These are phyloP conservation scores for Peniophora sp. DNA, from an alignment of 1,284 basidiomycete species.

Conservation along the genomic window DNA sequence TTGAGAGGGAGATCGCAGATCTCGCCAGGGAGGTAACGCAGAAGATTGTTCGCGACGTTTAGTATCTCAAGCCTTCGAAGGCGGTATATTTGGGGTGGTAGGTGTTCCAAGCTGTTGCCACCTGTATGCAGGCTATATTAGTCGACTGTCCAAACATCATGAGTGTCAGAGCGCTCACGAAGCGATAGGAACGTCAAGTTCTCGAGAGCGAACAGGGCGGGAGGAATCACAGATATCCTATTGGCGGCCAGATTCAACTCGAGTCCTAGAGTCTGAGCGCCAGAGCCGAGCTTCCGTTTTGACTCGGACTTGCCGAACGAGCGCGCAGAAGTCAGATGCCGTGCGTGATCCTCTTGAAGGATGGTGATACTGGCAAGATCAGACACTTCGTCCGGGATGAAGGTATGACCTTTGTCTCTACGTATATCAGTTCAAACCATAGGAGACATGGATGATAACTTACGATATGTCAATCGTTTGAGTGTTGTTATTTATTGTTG, in stretches of 20 bases:
- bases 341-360: constrained; percentile 17
- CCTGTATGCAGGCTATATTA: constrained; percentile 25
- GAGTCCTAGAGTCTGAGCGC: constrained; percentile 22
- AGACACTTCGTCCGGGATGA: constrained; percentile 31
- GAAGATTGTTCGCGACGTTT: constrained; percentile 53
- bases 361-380: constrained; percentile 34
- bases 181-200: constrained; percentile 48
- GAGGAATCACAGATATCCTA: constrained; percentile 37
- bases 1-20: constrained; percentile 46
- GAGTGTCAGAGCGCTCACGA: constrained; percentile 32
- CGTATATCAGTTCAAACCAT: constrained; percentile 3
- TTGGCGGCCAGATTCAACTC: constrained; percentile 42
- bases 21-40: constrained; percentile 60
- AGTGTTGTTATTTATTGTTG: constrained; percentile 27
- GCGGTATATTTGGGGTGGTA: constrained; percentile 60
- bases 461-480: constrained; percentile 27
- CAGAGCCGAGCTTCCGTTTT: not conserved
- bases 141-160: not conserved
- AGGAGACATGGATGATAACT: constrained; percentile 17
- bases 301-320: constrained; percentile 7
- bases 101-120: constrained; percentile 42
- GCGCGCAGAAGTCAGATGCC: not conserved
- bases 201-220: constrained; percentile 41
- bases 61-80: constrained; percentile 50
- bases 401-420: constrained; percentile 24